Percentiles rank a stretch among this genome's conserved stretches.
phyloP scores from a whole-genome alignment of 495 filamentous ascomycete species.

The Elasticomyces elasticus region DNA sequence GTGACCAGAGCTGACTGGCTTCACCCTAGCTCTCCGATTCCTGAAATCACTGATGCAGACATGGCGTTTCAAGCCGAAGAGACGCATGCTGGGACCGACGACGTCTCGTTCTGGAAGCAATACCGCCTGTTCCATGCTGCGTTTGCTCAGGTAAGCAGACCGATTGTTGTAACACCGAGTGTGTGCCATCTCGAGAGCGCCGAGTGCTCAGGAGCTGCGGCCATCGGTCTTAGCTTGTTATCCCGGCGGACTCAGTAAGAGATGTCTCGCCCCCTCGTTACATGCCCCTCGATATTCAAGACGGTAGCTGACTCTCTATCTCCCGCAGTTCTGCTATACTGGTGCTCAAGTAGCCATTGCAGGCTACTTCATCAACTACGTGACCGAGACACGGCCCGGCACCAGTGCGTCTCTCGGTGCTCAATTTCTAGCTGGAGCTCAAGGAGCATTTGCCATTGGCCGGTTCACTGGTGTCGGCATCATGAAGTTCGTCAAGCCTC shows the following conservation, averaged over 20 bases:
- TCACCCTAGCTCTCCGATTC: constrained; percentile 40
- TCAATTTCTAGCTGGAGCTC: constrained; percentile 53
- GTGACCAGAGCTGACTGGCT: not conserved
- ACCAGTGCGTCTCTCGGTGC: constrained; percentile 21
- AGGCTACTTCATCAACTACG: constrained; percentile 44
- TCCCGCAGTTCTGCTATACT: constrained; percentile 65
- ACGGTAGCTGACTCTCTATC: too few relatives aligned
- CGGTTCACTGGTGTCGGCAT: constrained; percentile 50
- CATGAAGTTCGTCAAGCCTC: constrained; percentile 34
- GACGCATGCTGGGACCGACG: constrained; percentile 32
- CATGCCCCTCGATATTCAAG: too few relatives aligned
- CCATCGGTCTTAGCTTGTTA: too few relatives aligned
- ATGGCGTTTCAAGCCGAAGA: constrained; percentile 49
- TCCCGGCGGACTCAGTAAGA: too few relatives aligned
- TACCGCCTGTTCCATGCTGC: constrained; percentile 58
- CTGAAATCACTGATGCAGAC: constrained; percentile 66
- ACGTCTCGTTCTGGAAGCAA: constrained; percentile 49
- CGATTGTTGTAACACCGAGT: too few relatives aligned
- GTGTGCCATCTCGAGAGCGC: too few relatives aligned
- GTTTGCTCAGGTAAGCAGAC: too few relatives aligned
- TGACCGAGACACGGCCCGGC: constrained; percentile 22
- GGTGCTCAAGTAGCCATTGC: constrained; percentile 59
- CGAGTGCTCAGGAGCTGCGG: too few relatives aligned
- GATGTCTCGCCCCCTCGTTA: too few relatives aligned
- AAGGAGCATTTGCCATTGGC: constrained; percentile 55